phyloP scores from a whole-genome alignment of 768 basidiomycete genomes.

The Suillus luteus region DNA sequence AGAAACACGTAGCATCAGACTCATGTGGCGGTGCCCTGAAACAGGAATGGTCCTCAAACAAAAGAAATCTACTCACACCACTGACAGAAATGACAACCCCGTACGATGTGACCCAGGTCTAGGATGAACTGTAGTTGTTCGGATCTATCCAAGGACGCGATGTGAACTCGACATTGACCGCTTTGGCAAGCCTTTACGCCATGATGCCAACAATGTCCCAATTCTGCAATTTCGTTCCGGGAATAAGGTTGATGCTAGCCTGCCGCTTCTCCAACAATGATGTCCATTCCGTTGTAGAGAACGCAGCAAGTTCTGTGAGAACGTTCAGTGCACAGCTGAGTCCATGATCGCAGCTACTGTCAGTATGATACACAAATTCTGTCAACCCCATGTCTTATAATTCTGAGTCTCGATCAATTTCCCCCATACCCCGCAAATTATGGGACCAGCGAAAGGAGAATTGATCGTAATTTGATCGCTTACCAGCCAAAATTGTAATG shows the following conservation, averaged over 20 bases:
- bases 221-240: background rate
- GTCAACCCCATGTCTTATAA: too few species aligned
- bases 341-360: too few species aligned
- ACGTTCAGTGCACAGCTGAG: background rate
- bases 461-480: constrained; percentile 1
- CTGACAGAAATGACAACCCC: background rate
- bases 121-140: background rate
- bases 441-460: background rate
- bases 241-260: background rate
- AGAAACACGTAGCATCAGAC: background rate
- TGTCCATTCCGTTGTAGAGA: background rate
- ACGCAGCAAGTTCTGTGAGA: background rate
- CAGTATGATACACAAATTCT: too few species aligned
- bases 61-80: background rate
- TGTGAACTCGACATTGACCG: background rate
- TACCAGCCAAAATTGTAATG: background rate
- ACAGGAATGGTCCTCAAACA: background rate
- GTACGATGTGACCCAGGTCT: background rate
- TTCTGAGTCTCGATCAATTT: background rate
- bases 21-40: background rate
- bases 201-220: background rate
- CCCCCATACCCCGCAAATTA: constrained; percentile 1
- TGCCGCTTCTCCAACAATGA: background rate
- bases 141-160: background rate
- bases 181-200: constrained; percentile 4